A percentile compares a stretch with the other conserved stretches of the same genome.
These are phyloP conservation scores for Saccharomyces hybrid DNA, from an alignment of 1,139 yeast species.

Conservation along the genomic window DNA sequence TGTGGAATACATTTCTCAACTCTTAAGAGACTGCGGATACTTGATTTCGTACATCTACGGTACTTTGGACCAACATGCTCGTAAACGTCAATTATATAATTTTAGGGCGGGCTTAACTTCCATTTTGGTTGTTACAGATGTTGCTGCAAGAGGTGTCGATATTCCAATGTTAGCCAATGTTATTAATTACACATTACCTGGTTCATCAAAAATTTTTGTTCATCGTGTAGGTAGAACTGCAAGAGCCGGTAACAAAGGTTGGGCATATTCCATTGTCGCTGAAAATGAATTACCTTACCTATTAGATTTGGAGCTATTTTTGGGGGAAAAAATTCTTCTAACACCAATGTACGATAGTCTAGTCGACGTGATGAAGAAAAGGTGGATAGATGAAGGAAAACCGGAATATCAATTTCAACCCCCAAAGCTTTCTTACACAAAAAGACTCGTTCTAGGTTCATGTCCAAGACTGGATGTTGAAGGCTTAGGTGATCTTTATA, in stretches of 20 bases:
- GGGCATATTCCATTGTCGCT: constrained; percentile 89
- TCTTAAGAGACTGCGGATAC: constrained; percentile 73
- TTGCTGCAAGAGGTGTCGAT: constrained; percentile 99
- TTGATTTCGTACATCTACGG: constrained; percentile 89
- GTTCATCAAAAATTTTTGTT: constrained; percentile 84
- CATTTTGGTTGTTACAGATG: constrained; percentile 90
- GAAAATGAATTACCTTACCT: constrained; percentile 86
- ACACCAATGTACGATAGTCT: constrained; percentile 64
- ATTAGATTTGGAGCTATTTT: constrained; percentile 80
- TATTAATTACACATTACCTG: constrained; percentile 81
- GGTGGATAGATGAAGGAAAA: constrained; percentile 36
- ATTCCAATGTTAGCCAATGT: constrained; percentile 94
- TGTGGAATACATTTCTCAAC: constrained; percentile 75
- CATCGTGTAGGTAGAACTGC: constrained; percentile 99
- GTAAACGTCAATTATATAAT: constrained; percentile 79
- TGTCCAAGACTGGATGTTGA: constrained; percentile 71
- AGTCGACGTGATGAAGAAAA: constrained; percentile 43
- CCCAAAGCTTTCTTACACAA: constrained; percentile 64
- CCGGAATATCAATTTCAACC: constrained; percentile 33
- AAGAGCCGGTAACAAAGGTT: constrained; percentile 95
- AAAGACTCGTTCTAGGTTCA: constrained; percentile 75
- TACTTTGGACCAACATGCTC: constrained; percentile 88
- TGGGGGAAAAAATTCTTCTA: constrained; percentile 72
- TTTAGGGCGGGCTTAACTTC: constrained; percentile 80
- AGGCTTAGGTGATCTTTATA: constrained; percentile 62